Base-by-base conservation (phyloP, 176 grass and related monocot species). In the Carex pumila region DNA sequence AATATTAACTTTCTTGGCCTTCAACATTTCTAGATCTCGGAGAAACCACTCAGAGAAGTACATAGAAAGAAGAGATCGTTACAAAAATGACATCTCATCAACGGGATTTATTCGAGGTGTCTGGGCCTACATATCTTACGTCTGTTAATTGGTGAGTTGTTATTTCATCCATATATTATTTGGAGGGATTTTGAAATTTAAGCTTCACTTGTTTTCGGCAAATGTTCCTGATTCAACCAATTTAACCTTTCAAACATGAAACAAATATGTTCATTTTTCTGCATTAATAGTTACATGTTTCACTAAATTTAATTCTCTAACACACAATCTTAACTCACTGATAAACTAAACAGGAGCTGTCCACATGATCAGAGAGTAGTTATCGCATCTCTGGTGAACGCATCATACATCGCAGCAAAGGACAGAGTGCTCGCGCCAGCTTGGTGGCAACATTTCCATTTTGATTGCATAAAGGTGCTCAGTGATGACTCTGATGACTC, bases 101-200 rank as follows among this genome's bases (percentile, higher is more conserved):
- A 52, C 86, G 87, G 79, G 9, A 55, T 13, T 57, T 13, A 57
- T 92, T 95, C 71, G 82, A 87, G 61, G 77, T 80, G 53, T 89
- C 93, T 75, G 93, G 90, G 0, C 93, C 93, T 5, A 57, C 55
- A 4, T 57, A 57, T 81, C 76, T 95, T 56, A 87, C 85, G 61
- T 79, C 75, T n/a, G 65, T 95, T 65, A 88, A 92, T n/a, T 95
- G 90, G 93, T 92, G 84, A 57, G 15, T n/a, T n/a, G n/a, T n/a
- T n/a, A n/a, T 34, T 34, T 34, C 22, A 61, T 72, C 0, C 54
- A 53, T 66, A n/a, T 2, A 37, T 37, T 37, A 37, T 37, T 45
- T 45, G 43, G 43, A 45, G 43, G 43, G 43, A 45, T 45, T 7
- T 45, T 45, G 43, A 45, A 45, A 45, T 45, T 45, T 58, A 58